A percentile compares a stretch with the other conserved stretches of the same genome.
These are phyloP conservation scores for Pythium biforme DNA, from an alignment of 352 stramenopile species.

Conservation along the genomic window DNA sequence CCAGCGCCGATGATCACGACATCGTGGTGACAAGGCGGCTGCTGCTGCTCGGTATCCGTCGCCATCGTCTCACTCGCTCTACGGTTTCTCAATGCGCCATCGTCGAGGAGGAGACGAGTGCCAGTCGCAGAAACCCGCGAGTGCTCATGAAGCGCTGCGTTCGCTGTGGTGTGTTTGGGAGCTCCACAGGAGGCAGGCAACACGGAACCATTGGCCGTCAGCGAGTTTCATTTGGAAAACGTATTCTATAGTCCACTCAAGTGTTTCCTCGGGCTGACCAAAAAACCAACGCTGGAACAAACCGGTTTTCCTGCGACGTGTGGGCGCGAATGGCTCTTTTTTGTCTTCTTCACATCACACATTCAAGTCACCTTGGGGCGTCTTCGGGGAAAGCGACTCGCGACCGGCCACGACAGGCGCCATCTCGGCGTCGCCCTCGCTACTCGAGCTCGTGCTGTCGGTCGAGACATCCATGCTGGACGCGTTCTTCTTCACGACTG, in stretches of 20 bases:
- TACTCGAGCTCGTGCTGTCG: slow-evolving; percentile 3
- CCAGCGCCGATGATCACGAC: slow-evolving; percentile 74
- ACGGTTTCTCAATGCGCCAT: slow-evolving; percentile 10
- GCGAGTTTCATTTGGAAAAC: slow-evolving; percentile 6
- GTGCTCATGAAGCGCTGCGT: neutral
- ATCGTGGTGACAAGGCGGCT: too few species aligned
- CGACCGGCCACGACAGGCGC: neutral
- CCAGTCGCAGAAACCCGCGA: neutral
- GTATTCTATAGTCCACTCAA: slow-evolving; percentile 12
- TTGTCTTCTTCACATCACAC: neutral
- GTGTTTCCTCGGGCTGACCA: too few species aligned
- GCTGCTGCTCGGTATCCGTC: neutral
- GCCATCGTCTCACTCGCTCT: slow-evolving; percentile 1
- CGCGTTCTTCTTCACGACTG: neutral
- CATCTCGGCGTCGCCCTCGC: slow-evolving; percentile 5
- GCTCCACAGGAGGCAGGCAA: too few species aligned
- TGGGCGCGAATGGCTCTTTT: neutral
- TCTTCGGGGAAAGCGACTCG: neutral
- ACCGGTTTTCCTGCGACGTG: slow-evolving; percentile 20
- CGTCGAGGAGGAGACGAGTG: neutral
- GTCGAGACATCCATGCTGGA: neutral
- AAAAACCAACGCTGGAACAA: too few species aligned
- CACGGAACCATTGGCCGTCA: slow-evolving; percentile 16
- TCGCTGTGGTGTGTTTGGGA: too few species aligned
- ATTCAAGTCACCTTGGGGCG: neutral